These are phyloP conservation scores for Onygenales sp. DNA, from an alignment of 2,329 filamentous ascomycete genomes.

Conservation along the genomic window DNA sequence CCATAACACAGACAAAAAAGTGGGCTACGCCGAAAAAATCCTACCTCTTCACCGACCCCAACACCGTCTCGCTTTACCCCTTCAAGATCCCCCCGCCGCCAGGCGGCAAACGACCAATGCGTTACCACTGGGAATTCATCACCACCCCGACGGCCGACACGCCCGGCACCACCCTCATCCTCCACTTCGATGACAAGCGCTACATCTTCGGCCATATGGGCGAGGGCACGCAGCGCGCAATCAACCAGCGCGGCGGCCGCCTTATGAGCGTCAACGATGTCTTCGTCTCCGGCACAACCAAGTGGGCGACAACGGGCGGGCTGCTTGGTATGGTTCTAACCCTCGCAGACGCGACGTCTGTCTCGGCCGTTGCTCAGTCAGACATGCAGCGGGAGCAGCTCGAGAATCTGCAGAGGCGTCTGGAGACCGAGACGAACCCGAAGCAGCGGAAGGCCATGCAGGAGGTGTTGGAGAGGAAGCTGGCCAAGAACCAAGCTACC, in stretches of 20 bases:
- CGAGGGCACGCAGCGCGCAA: slow-evolving; percentile 76
- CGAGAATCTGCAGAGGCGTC: slow-evolving; percentile 5
- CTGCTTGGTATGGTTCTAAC: slow-evolving; percentile 78
- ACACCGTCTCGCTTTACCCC: slow-evolving; percentile 12
- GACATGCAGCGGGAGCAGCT: slow-evolving; percentile 31
- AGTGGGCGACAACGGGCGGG: slow-evolving; percentile 71
- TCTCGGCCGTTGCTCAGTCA: slow-evolving; percentile 38
- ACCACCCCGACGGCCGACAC: slow-evolving; percentile 83
- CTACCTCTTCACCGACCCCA: not conserved
- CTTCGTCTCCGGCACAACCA: slow-evolving; percentile 69
- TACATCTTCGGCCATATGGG: slow-evolving; percentile 77
- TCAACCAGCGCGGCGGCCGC: slow-evolving; percentile 57
- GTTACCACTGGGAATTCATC: slow-evolving; percentile 63
- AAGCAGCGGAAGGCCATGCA: slow-evolving; percentile 16
- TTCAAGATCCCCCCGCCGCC: not conserved
- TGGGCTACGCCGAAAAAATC: not conserved
- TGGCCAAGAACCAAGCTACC: slow-evolving; percentile 8
- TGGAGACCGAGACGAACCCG: slow-evolving; percentile 26
- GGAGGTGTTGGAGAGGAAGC: slow-evolving; percentile 15
- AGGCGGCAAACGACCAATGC: slow-evolving; percentile 44
- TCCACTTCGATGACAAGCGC: slow-evolving; percentile 71
- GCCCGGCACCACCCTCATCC: slow-evolving; percentile 62
- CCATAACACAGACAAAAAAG: not conserved
- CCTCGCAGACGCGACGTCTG: slow-evolving; percentile 57
- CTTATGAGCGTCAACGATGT: slow-evolving; percentile 62